A percentile compares a stretch with the other conserved stretches of the same genome.
Conservation (phyloP, 768 basidiomycete genomes). For the Lentinula sp. region DNA sequence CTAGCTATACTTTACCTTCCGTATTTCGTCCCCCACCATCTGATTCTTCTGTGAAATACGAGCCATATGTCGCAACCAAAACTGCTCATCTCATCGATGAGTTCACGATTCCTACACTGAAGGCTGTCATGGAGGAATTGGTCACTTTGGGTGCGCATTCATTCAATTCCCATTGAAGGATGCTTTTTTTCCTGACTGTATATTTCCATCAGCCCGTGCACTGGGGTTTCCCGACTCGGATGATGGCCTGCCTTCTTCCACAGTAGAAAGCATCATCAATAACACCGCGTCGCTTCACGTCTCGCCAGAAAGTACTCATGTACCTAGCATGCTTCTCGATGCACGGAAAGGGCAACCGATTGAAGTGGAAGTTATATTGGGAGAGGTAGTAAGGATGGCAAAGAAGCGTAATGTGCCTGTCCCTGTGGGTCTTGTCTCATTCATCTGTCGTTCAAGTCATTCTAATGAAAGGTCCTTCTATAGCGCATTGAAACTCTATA, state of each 20-base stretch:
- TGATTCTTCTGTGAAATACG: constrained; percentile 26
- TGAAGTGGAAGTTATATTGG: constrained; percentile 63
- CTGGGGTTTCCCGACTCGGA: constrained; percentile 41
- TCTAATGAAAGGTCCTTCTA: not conserved
- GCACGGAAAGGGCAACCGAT: constrained; percentile 47
- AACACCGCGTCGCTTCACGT: constrained; percentile 31
- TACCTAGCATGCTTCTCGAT: constrained; percentile 62
- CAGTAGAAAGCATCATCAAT: constrained; percentile 31
- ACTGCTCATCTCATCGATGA: constrained; percentile 35
- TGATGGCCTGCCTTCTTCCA: constrained; percentile 40
- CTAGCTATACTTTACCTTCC: constrained; percentile 38
- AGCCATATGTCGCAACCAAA: constrained; percentile 30
- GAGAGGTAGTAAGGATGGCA: constrained; percentile 53
- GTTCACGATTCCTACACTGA: constrained; percentile 42
- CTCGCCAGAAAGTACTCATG: constrained; percentile 36
- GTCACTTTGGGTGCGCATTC: constrained; percentile 28
- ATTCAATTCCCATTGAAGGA: not conserved
- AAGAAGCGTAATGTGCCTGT: constrained; percentile 34
- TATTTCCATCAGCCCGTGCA: constrained; percentile 12
- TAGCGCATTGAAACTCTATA: constrained; percentile 63
- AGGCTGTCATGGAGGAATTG: constrained; percentile 39
- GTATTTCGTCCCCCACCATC: constrained; percentile 43
- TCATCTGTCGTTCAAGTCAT: not conserved
- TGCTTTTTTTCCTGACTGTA: not conserved
- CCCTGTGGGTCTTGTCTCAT: constrained; percentile 37